A percentile compares a stretch with the other conserved stretches of the same genome.
These are phyloP conservation scores for Phytophthora boehmeriae DNA, from an alignment of 352 stramenopile genomes.

Conservation along the genomic window DNA sequence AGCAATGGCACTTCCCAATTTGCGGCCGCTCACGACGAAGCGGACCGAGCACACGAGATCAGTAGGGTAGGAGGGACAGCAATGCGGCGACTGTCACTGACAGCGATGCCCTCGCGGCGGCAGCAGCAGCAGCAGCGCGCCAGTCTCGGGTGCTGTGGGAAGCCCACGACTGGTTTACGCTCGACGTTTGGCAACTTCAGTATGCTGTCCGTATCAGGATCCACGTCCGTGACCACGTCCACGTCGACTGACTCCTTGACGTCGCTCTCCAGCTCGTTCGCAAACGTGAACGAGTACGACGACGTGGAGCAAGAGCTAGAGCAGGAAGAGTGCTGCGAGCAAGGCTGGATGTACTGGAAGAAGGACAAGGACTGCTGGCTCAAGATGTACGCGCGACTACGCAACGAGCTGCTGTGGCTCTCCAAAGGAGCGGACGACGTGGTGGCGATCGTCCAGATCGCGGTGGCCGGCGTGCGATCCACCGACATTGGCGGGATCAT, in stretches of 20 bases:
- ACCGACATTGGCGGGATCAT: conserved; percentile 56
- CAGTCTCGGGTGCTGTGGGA: conserved; percentile 20
- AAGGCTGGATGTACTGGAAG: conserved; percentile 85
- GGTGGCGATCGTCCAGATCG: conserved; percentile 72
- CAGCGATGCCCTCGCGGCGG: conserved; percentile 36
- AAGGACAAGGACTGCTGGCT: conserved; percentile 67
- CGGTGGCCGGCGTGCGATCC: conserved; percentile 53
- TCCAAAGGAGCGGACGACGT: conserved; percentile 43
- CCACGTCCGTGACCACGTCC: conserved; percentile 19
- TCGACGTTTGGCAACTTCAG: conserved; percentile 41
- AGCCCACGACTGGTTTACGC: conserved; percentile 30
- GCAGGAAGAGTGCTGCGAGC: conserved; percentile 31
- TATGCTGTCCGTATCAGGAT: conserved; percentile 29
- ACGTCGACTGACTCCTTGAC: conserved; percentile 33
- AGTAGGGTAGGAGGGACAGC: background rate
- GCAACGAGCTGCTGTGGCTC: conserved; percentile 75
- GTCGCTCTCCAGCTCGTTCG: conserved; percentile 57
- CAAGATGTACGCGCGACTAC: conserved; percentile 76
- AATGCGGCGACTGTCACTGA: conserved; percentile 44
- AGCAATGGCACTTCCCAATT: conserved; percentile 36
- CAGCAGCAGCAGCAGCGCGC: conserved; percentile 26
- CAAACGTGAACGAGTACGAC: conserved; percentile 44
- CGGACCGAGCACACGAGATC: background rate
- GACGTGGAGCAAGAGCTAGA: conserved; percentile 32
- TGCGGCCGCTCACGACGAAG: conserved; percentile 3